These are phyloP conservation scores for Nicotiana sylvestris DNA, from an alignment of 257 asterid genomes.

Conservation along the genomic window DNA sequence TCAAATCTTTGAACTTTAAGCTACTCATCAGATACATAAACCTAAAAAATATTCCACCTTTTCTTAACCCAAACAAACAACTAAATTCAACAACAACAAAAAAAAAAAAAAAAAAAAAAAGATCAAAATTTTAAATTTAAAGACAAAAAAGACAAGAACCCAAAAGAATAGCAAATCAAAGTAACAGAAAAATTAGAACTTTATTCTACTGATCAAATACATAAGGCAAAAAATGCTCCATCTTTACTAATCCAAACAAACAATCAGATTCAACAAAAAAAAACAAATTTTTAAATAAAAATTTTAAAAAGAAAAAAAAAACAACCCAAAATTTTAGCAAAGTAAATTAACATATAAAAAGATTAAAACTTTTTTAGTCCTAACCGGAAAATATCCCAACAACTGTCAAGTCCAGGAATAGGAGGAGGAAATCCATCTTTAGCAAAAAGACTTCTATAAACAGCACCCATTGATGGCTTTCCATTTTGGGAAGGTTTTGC, in stretches of 20 bases:
- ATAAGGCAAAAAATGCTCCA: not conserved
- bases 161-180: not conserved
- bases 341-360: not conserved
- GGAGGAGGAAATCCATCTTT: slow-evolving; percentile 78
- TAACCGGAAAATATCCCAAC: slow-evolving; percentile 95
- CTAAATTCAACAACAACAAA: too few relatives aligned
- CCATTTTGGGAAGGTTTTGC: slow-evolving; percentile 62
- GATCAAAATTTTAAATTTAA: not conserved
- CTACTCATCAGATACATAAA: slow-evolving; percentile 46
- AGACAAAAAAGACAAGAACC: slow-evolving; percentile 2
- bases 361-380: slow-evolving; percentile 12
- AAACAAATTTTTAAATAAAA: not conserved
- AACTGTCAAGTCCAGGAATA: slow-evolving; percentile 63
- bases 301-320: not conserved
- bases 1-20: not conserved
- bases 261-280: not conserved
- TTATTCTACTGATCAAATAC: slow-evolving; percentile 45
- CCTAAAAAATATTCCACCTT: not conserved
- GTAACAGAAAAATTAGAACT: not conserved
- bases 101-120: not conserved
- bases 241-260: not conserved
- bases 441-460: slow-evolving; percentile 64
- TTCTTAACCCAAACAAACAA: too few relatives aligned
- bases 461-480: slow-evolving; percentile 81
- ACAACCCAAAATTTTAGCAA: slow-evolving; percentile 1